Percentiles rank a stretch among this genome's conserved stretches.
phyloP scores from a whole-genome alignment of 352 stramenopile species.

The Globisporangium recalcitrans region DNA sequence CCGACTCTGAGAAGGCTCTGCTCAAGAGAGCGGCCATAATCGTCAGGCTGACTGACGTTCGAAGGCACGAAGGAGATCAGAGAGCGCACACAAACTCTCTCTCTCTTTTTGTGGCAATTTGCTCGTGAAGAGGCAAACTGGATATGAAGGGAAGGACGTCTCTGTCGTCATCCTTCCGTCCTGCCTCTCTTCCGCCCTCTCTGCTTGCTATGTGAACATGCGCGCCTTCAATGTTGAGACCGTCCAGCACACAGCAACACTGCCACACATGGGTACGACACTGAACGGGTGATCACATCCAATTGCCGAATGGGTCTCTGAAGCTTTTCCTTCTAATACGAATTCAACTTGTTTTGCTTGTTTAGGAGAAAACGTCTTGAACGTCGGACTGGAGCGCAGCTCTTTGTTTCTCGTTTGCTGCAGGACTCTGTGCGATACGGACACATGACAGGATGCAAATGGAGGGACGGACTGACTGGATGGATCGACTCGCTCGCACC shows the following conservation, averaged over 20 bases:
- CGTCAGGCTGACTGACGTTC: not conserved
- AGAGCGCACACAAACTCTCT: not conserved
- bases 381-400: not conserved
- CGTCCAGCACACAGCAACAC: no score
- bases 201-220: not conserved
- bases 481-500: no score
- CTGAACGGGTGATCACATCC: no score
- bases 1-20: not conserved
- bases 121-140: no score
- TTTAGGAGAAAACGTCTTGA: not conserved
- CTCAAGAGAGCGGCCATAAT: not conserved
- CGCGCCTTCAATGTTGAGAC: not conserved
- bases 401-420: constrained; percentile 2
- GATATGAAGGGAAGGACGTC: not conserved
- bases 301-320: not conserved
- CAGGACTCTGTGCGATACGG: not conserved
- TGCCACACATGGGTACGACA: no score
- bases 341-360: constrained; percentile 3
- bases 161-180: not conserved
- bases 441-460: no score
- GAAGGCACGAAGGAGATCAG: not conserved
- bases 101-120: no score
- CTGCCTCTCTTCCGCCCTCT: not conserved
- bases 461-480: no score
- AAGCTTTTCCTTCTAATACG: not conserved